A percentile compares a stretch with the other conserved stretches of the same genome.
Evolutionary conservation across 2,329 filamentous ascomycete genomes (phyloP).

Genomic region (Ophiostoma tasmaniense): DNA sequence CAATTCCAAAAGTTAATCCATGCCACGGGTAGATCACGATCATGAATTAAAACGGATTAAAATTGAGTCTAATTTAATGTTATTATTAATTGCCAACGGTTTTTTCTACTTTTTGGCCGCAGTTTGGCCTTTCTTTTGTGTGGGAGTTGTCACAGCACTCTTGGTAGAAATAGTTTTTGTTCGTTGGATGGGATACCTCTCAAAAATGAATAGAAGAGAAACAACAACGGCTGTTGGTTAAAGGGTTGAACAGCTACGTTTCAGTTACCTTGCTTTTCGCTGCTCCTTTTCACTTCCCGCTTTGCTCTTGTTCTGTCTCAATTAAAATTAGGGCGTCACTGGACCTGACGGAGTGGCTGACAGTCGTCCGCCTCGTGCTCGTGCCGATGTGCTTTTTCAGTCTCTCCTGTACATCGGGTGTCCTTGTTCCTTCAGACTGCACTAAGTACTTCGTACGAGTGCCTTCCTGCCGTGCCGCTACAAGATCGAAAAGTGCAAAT

Average conservation of each 20-base stretch:
- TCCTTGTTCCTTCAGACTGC: too few relatives aligned
- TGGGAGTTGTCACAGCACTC: background rate
- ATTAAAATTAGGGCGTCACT: background rate
- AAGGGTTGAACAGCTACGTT: background rate
- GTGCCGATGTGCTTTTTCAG: too few relatives aligned
- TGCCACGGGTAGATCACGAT: background rate
- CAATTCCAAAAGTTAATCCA: background rate
- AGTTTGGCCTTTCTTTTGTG: background rate
- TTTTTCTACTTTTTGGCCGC: background rate
- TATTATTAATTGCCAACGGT: background rate
- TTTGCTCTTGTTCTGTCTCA: background rate
- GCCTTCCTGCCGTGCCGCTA: background rate
- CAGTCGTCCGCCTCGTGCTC: background rate
- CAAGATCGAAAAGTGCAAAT: background rate
- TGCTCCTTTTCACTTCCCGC: background rate
- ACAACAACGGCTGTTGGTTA: background rate
- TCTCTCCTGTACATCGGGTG: too few relatives aligned
- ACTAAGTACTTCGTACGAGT: too few relatives aligned
- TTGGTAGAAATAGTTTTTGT: background rate
- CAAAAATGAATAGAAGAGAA: background rate
- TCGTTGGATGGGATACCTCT: background rate
- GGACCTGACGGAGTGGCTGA: background rate
- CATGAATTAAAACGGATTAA: background rate
- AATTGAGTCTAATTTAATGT: background rate
- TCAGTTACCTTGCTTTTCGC: background rate